A percentile compares a stretch with the other conserved stretches of the same genome.
Conservation (phyloP, 2,329 filamentous ascomycete genomes). For the Aspergillus chevalieri region DNA sequence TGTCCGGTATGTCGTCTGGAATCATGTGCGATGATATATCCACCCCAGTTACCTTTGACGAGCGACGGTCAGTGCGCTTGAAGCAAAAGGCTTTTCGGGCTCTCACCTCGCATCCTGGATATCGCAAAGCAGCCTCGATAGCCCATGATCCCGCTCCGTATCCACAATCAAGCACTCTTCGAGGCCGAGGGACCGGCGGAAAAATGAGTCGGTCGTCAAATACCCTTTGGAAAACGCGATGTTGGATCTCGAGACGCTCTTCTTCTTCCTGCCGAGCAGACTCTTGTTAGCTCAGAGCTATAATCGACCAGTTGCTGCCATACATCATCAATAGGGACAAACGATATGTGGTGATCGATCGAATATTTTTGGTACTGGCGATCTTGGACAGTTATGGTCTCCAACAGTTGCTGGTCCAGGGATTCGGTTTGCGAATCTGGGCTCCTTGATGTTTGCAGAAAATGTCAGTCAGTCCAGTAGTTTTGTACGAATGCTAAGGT, state of each 20-base stretch:
- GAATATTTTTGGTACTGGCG: conserved; percentile 64
- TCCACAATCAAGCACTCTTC: conserved; percentile 64
- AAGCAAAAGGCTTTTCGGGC: conserved; percentile 1
- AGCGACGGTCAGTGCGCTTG: conserved; percentile 12
- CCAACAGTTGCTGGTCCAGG: conserved; percentile 54
- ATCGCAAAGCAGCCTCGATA: conserved; percentile 57
- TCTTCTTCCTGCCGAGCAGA: conserved; percentile 55
- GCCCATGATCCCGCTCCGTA: conserved; percentile 69
- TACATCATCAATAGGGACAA: conserved; percentile 67
- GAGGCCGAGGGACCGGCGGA: conserved; percentile 55
- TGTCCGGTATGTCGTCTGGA: conserved; percentile 58
- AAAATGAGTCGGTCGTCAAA: conserved; percentile 66
- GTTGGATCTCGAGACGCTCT: conserved; percentile 58
- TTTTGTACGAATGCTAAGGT: conserved; percentile 3
- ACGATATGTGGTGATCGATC: conserved; percentile 59
- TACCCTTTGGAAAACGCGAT: conserved; percentile 55
- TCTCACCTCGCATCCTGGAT: conserved; percentile 60
- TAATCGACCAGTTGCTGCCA: conserved; percentile 12
- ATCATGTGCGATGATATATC: conserved; percentile 67
- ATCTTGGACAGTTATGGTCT: conserved; percentile 56
- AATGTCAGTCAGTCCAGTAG: conserved; percentile 20
- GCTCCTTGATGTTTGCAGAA: conserved; percentile 25
- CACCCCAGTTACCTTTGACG: conserved; percentile 58
- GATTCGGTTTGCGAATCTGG: conserved; percentile 42
- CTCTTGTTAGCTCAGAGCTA: neutral